Evolutionary conservation across 169 alveolate genomes (phyloP), one percentile per base, ranked within the genome.

Genomic region (Plasmodium berghei): DNA sequence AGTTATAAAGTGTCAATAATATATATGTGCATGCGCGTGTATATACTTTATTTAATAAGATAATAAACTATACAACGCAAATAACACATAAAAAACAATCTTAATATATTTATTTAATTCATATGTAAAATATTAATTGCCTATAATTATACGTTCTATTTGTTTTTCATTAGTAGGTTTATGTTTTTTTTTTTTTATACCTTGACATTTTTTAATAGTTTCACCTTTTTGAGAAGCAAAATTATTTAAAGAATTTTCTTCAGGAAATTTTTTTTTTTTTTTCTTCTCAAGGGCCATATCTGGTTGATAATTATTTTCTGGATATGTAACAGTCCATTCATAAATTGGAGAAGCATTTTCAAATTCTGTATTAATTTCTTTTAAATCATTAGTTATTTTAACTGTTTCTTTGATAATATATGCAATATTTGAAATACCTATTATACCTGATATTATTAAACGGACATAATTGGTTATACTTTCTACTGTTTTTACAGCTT

Each of bases 261-360:
- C 42, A 3, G 6, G 42, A 3, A 3, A 34, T 34, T 34, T 34
- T 34, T 34, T 34, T 34, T 34, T 34, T 34, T 5, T 1, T 34
- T 3, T 34, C 42, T 1, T 34, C 0, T 34, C 42, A 34, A 34
- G 42, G 20, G 28, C 14, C 20, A 18, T 18, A 58, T 18, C 20
- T 48, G 80, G 40, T 5, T 5, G 48, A 49, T 12, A 12, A 56
- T 75, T 48, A 4, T 10, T 63, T 55, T 75, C 59, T 5, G 90
- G 72, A 48, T 83, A 55, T 22, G 49, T 45, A 28, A 83, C 16
- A 48, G 45, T 56, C 90, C 90, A 83, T 16, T 80, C 85, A 48
- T 83, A 83, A 46, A 66, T 20, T 20, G 22, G 18, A 2, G 45
- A 14, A n/a, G 54, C 90, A 5, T 34, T 55, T 18, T 83, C 90